Base-by-base conservation (phyloP, 306 rosid species). In the Sphenostylis stenocarpa region DNA sequence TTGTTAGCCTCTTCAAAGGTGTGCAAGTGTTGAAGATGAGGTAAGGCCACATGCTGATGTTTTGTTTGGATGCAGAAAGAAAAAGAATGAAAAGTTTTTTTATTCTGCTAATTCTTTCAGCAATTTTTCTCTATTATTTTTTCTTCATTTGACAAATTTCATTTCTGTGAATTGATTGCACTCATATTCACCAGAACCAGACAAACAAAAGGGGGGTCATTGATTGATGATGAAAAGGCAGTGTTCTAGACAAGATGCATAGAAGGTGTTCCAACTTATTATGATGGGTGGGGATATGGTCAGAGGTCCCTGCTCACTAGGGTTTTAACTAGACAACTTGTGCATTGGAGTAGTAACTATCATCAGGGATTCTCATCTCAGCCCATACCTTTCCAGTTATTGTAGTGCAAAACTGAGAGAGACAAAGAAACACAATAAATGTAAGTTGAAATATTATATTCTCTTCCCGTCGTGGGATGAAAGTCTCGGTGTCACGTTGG, bases 151-250 rank as follows among this genome's bases (percentile, higher is more conserved):
- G n/a, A n/a, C n/a, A n/a, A n/a, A n/a, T n/a, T n/a, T n/a, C n/a
- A n/a, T n/a, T n/a, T n/a, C n/a, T 38, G 43, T 38, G 43, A 38
- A 38, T 38, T 61, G 4, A 7, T 29, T 29, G 41, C n/a, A 26
- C 5, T 1, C 6, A 16, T 31, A 16, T 64, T 34, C 1, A 17
- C 17, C 48, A 64, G 28, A 36, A 3, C 19, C 4, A 36, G 20
- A 64, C 70, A 34, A 34, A 34, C 26, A 64, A 36, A 36, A 21
- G 13, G 0, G 69, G 70, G 72, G 72, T 12, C 38, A 41, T 2
- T 66, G 72, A 43, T 66, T 66, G 53, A 66, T 66, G 38, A 43
- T 41, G 72, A 23, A 14, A 23, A 55, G 11, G 36, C 72, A 41
- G 38, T 43, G 72, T 3, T 12, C n/a, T 12, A 39, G 52, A 39